Percentiles rank a stretch among this genome's conserved stretches.
phyloP scores from a whole-genome alignment of 1,284 basidiomycete species.

The Heterobasidion parviporum region DNA sequence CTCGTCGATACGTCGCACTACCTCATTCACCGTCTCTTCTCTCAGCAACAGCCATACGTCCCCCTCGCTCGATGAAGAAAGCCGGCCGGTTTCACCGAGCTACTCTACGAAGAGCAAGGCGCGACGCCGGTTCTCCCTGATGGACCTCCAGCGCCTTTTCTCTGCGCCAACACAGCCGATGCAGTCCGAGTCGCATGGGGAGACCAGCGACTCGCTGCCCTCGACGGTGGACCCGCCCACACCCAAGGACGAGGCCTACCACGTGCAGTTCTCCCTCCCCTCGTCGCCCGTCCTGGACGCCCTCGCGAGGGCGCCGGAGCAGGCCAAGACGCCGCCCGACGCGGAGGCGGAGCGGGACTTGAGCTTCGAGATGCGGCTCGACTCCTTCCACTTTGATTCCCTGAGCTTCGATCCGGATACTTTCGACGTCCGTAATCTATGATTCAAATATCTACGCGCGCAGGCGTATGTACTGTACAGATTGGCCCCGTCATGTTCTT shows the following conservation, averaged over 20 bases:
- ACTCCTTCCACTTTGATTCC: conserved; percentile 62
- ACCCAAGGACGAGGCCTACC: conserved; percentile 1
- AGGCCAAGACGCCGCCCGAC: no score
- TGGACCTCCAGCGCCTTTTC: conserved; percentile 11
- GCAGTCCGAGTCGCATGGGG: background rate
- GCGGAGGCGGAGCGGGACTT: conserved; percentile 17
- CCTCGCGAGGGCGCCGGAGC: no score
- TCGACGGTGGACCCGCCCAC: conserved; percentile 4
- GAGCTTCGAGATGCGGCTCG: conserved; percentile 54
- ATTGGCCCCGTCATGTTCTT: background rate
- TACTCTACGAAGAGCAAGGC: conserved; percentile 3
- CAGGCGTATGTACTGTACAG: background rate
- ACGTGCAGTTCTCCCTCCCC: background rate
- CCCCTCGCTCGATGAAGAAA: background rate
- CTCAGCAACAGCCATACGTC: conserved; percentile 3
- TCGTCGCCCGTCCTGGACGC: background rate
- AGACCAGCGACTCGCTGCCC: conserved; percentile 6
- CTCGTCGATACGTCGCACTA: background rate
- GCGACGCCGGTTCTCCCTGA: conserved; percentile 11
- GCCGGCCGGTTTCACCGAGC: conserved; percentile 9
- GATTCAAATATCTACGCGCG: background rate
- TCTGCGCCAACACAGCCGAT: conserved; percentile 1
- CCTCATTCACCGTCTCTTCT: background rate
- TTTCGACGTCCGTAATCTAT: conserved; percentile 25
- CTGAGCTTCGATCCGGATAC: conserved; percentile 55